A percentile compares a stretch with the other conserved stretches of the same genome.
Conservation (phyloP, 2,329 filamentous ascomycete species). For the Aspergillus brunneoviolaceus region DNA sequence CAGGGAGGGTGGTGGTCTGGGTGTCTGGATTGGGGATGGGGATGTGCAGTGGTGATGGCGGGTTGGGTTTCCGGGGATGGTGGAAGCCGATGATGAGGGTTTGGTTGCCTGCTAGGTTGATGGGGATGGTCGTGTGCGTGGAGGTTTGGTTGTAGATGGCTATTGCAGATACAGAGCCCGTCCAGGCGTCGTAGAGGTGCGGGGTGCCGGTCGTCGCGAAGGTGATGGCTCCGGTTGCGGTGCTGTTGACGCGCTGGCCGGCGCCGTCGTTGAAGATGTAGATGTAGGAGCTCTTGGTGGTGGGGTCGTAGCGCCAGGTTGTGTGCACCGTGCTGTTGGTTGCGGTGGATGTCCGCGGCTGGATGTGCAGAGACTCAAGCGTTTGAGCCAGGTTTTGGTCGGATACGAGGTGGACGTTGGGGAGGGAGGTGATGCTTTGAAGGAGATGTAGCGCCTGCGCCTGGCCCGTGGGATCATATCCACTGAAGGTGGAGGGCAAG, state of each 20-base stretch:
- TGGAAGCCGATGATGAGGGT: slow-evolving; percentile 41
- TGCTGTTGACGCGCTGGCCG: not conserved
- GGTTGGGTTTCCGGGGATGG: not conserved
- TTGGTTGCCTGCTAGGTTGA: slow-evolving; percentile 42
- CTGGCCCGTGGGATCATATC: not conserved
- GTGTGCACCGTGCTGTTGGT: slow-evolving; percentile 37
- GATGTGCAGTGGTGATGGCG: not conserved
- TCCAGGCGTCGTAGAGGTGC: slow-evolving; percentile 45
- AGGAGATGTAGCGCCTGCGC: slow-evolving; percentile 16
- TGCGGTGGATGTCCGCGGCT: slow-evolving; percentile 30
- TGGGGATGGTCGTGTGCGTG: slow-evolving; percentile 31
- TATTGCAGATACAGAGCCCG: slow-evolving; percentile 37
- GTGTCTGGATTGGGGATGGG: not conserved
- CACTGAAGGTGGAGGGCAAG: slow-evolving; percentile 25
- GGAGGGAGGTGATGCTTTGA: slow-evolving; percentile 20
- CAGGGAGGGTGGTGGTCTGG: slow-evolving; percentile 13
- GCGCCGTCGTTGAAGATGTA: slow-evolving; percentile 44
- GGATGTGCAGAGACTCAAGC: slow-evolving; percentile 32
- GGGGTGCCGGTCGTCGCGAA: slow-evolving; percentile 34
- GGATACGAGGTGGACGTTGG: slow-evolving; percentile 38
- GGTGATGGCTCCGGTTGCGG: slow-evolving; percentile 24
- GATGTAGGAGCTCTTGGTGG: slow-evolving; percentile 33
- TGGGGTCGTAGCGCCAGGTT: slow-evolving; percentile 34
- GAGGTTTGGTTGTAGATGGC: slow-evolving; percentile 30
- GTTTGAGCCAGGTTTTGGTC: slow-evolving; percentile 31